Base-by-base conservation (phyloP, 768 basidiomycete genomes). In the Rhodosporidiobolus odoratus region DNA sequence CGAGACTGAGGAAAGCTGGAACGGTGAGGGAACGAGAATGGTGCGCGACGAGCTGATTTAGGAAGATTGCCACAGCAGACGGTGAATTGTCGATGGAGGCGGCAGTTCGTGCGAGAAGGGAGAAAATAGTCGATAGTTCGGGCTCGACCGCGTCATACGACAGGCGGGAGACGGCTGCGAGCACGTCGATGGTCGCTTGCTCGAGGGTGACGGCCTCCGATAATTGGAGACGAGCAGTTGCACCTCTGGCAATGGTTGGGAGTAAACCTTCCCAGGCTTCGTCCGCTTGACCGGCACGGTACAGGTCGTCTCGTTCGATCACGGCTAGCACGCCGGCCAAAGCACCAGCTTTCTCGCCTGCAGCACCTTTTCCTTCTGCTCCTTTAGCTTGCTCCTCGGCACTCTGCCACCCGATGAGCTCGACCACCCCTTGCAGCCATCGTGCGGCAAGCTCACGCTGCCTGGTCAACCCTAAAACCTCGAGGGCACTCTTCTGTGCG, bases 401-500 rank as follows among this genome's bases (percentile, higher is more conserved):
- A n/a, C 48, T 25, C 23, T 23, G 13, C 72, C 72, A 73, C 2
- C 5, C 62, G n/a, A 65, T 34, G n/a, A 68, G 41, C 0, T 61
- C 65, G 15, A 66, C 45, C 5, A 67, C 62, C 3, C 73, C 62
- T 8, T 35, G 30, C 27, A 68, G 27, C 68, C 68, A 74, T 1
- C 68, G 34, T 1, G 65, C 73, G 0, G 73, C 73, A 17, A 70
- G 53, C 23, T 69, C 73, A 9, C 73, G 57, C 3, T 69, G 65
- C 56, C 68, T 70, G 27, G 62, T 48, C 3, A 74, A 54, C 8
- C 62, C 62, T 45, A 70, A 66, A 1, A 74, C 61, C 54, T 74
- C 73, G 41, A 63, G 59, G 0, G 73, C 73, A 27, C 68, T 70
- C 53, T 66, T 69, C 21, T 63, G 65, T 8, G 68, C 73, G 23